These are phyloP conservation scores for Liriodendron chinense DNA, from an alignment of 164 flowering plant genomes.

Conservation along the genomic window DNA sequence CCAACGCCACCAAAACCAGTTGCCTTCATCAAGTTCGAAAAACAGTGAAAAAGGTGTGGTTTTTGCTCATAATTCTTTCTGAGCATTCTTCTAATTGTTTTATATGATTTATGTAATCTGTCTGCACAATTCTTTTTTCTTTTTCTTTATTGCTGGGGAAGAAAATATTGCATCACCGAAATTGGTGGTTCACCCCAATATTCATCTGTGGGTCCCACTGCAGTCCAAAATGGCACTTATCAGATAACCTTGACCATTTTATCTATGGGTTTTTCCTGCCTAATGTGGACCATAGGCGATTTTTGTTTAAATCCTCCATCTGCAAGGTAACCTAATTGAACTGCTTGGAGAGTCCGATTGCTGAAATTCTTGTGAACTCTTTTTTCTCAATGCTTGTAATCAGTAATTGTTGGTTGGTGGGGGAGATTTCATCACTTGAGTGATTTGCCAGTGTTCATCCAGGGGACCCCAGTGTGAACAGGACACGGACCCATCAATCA, in stretches of 20 bases:
- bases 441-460: not conserved
- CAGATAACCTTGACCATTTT: too few relatives aligned
- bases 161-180: too few relatives aligned
- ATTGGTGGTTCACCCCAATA: too few relatives aligned
- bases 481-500: too few relatives aligned
- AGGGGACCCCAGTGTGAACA: too few relatives aligned
- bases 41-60: slow-evolving; percentile 38
- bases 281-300: too few relatives aligned
- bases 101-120: not conserved
- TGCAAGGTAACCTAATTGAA: too few relatives aligned
- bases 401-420: not conserved
- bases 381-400: not conserved
- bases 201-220: too few relatives aligned
- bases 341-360: not conserved
- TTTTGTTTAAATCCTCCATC: too few relatives aligned
- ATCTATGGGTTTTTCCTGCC: too few relatives aligned
- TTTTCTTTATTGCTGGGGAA: not conserved
- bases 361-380: not conserved
- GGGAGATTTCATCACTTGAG: not conserved
- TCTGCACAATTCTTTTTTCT: not conserved
- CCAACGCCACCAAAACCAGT: slow-evolving; percentile 22
- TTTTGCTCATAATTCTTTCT: not conserved
- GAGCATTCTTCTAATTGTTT: not conserved
- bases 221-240: too few relatives aligned
- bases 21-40: slow-evolving; percentile 5